Percentiles rank a stretch among this genome's conserved stretches.
Conservation (phyloP, 2,329 filamentous ascomycete genomes). For the Ascochyta fabae region DNA sequence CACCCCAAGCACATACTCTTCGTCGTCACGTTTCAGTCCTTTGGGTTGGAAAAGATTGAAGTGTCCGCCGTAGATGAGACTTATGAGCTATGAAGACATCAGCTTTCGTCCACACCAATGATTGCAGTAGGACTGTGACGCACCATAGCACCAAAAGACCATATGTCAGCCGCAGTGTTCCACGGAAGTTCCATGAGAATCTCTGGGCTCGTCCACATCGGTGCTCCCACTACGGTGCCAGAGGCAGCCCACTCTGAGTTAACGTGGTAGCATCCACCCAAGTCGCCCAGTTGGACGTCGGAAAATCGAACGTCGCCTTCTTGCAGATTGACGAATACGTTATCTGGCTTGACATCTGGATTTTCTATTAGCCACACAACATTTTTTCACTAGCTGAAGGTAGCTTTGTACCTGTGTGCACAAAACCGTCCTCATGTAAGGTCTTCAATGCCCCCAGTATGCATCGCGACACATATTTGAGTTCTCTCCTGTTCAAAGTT, state of each 20-base stretch:
- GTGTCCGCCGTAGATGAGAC: constrained; percentile 34
- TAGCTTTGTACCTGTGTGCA: constrained; percentile 29
- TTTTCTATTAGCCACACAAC: constrained; percentile 23
- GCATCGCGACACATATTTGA: constrained; percentile 27
- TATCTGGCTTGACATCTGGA: constrained; percentile 47
- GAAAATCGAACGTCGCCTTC: constrained; percentile 38
- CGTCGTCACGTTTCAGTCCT: constrained; percentile 27
- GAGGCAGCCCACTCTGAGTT: constrained; percentile 31
- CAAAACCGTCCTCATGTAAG: constrained; percentile 36
- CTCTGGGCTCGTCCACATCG: constrained; percentile 50
- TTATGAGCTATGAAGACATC: constrained; percentile 30
- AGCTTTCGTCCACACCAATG: constrained; percentile 8
- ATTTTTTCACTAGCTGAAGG: background rate
- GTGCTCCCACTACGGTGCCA: constrained; percentile 42
- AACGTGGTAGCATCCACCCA: constrained; percentile 36
- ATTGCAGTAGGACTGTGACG: constrained; percentile 18
- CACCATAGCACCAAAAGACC: constrained; percentile 50
- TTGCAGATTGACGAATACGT: constrained; percentile 47
- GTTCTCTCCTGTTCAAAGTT: constrained; percentile 24
- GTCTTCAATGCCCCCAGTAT: constrained; percentile 32
- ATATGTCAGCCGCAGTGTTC: constrained; percentile 51
- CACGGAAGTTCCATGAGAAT: constrained; percentile 36
- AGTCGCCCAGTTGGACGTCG: constrained; percentile 46
- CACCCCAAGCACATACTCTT: constrained; percentile 32
- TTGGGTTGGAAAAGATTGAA: constrained; percentile 35